Percentiles rank a stretch among this genome's conserved stretches.
Evolutionary conservation across 768 basidiomycete species (phyloP).

Genomic region (Tulasnella sp.): DNA sequence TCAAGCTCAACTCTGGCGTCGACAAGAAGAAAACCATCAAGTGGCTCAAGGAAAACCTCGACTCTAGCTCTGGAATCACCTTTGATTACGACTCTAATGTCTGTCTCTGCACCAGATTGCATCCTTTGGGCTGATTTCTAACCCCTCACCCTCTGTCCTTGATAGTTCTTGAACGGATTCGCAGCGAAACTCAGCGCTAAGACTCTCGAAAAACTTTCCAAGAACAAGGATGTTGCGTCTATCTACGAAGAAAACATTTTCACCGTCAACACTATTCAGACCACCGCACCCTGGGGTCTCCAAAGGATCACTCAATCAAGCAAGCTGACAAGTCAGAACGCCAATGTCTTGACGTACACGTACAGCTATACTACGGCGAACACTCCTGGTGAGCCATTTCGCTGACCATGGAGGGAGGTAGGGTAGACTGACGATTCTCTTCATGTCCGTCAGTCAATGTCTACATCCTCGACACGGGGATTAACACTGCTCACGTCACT

Average conservation of each 20-base stretch:
- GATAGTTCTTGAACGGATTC: slow-evolving; percentile 16
- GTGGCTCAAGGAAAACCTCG: background rate
- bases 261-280: background rate
- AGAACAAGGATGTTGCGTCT: slow-evolving; percentile 17
- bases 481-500: slow-evolving; percentile 12
- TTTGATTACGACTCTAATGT: slow-evolving; percentile 18
- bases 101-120: background rate
- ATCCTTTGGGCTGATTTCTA: background rate
- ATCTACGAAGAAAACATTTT: slow-evolving; percentile 2
- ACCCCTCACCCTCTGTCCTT: background rate
- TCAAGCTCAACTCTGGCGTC: background rate
- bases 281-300: slow-evolving; percentile 22
- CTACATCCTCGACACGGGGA: slow-evolving; percentile 34
- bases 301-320: slow-evolving; percentile 10
- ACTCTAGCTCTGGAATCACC: slow-evolving; percentile 4
- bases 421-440: background rate
- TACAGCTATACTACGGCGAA: background rate
- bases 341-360: slow-evolving; percentile 16
- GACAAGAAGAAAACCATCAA: background rate
- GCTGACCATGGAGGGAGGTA: background rate
- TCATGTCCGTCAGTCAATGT: slow-evolving; percentile 25
- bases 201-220: background rate
- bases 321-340: background rate
- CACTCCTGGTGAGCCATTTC: background rate
- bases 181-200: background rate